phyloP scores from a whole-genome alignment of 352 stramenopile species.

The Paralagenidium karlingii region DNA sequence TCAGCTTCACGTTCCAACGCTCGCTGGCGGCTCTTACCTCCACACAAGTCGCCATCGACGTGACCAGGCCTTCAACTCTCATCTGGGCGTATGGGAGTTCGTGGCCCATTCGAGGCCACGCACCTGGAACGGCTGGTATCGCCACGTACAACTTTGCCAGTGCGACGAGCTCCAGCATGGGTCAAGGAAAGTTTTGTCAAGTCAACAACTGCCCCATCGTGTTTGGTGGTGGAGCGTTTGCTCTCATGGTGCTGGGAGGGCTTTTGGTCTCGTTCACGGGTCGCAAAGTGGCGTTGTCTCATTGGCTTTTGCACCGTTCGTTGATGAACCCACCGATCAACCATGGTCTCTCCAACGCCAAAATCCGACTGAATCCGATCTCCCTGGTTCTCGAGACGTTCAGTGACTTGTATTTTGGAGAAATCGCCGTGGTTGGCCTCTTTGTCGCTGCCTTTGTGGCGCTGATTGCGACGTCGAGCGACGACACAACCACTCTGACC shows the following conservation, averaged over 20 bases:
- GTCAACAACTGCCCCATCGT: constrained; percentile 53
- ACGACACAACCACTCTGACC: constrained; percentile 21
- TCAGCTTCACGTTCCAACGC: constrained; percentile 66
- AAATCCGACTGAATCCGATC: constrained; percentile 16
- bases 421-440: constrained; percentile 58
- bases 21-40: constrained; percentile 28
- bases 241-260: constrained; percentile 21
- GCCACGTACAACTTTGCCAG: constrained; percentile 44
- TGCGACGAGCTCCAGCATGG: constrained; percentile 7
- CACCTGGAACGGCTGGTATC: constrained; percentile 26
- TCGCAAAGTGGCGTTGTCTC: too few species aligned
- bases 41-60: constrained; percentile 29
- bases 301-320: background rate
- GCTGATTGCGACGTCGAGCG: constrained; percentile 16
- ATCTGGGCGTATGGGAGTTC: constrained; percentile 65
- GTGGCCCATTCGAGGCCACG: constrained; percentile 45
- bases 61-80: too few species aligned
- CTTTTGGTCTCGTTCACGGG: constrained; percentile 16
- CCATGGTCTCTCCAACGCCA: constrained; percentile 3
- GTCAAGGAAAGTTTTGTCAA: constrained; percentile 18
- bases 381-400: constrained; percentile 41
- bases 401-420: constrained; percentile 41
- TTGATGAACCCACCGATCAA: constrained; percentile 31
- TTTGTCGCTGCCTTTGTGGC: constrained; percentile 27
- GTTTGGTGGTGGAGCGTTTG: constrained; percentile 37